A percentile compares a stretch with the other conserved stretches of the same genome.
These are phyloP conservation scores for Septoria linicola DNA, from an alignment of 2,329 filamentous ascomycete genomes.

Conservation along the genomic window DNA sequence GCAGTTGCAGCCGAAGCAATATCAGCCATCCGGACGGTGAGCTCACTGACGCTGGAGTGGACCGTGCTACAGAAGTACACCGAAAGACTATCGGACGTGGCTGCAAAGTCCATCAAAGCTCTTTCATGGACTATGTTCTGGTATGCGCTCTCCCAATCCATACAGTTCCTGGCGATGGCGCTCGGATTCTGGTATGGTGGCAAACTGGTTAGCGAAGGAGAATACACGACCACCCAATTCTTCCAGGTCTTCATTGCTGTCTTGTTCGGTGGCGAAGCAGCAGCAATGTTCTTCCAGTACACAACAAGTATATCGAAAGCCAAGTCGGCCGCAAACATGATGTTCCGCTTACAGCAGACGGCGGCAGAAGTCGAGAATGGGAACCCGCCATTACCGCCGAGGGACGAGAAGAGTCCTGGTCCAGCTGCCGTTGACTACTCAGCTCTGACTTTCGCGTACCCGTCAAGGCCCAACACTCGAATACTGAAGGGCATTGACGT, in stretches of 20 bases:
- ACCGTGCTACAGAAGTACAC: constrained; percentile 31
- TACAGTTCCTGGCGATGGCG: constrained; percentile 34
- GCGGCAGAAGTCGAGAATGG: neutral
- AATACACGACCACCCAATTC: constrained; percentile 45
- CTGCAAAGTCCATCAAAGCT: constrained; percentile 9
- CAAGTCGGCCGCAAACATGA: constrained; percentile 37
- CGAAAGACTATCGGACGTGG: constrained; percentile 18
- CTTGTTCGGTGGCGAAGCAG: constrained; percentile 65
- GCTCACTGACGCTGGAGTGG: constrained; percentile 32
- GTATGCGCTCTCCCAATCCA: constrained; percentile 36
- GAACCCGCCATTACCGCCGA: neutral
- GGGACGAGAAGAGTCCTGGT: neutral
- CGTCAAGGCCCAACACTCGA: neutral
- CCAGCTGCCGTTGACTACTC: neutral
- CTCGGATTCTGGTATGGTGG: constrained; percentile 40
- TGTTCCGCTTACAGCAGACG: neutral
- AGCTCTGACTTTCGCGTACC: constrained; percentile 5
- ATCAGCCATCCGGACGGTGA: constrained; percentile 32
- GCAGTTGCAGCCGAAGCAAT: constrained; percentile 35
- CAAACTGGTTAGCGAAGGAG: constrained; percentile 32
- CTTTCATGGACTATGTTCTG: constrained; percentile 9
- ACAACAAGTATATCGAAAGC: constrained; percentile 42
- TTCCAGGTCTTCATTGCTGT: constrained; percentile 61
- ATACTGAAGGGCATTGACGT: constrained; percentile 6
- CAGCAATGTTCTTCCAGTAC: constrained; percentile 66